Percentiles rank a stretch among this genome's conserved stretches.
Evolutionary conservation across 108 stramenopile species (phyloP).

Genomic region (Fragilariopsis cylindrus): DNA sequence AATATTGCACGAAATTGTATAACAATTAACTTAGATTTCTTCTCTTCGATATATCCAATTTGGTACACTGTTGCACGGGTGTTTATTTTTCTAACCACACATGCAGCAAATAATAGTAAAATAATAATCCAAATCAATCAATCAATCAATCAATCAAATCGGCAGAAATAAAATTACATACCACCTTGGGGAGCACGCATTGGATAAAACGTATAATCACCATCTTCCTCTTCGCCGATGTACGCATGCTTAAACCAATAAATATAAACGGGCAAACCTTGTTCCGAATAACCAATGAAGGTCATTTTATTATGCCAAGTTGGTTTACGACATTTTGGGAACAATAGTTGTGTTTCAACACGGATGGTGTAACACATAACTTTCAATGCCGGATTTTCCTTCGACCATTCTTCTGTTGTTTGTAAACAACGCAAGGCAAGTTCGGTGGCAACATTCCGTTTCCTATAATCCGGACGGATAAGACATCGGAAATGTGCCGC

Average conservation of each 20-base stretch:
- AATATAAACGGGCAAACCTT: constrained; percentile 2
- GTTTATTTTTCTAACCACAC: no score
- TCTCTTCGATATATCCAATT: no score
- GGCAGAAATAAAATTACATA: no score
- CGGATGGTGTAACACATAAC: constrained; percentile 1
- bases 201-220: constrained; percentile 10
- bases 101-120: no score
- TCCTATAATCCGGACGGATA: constrained; percentile 3
- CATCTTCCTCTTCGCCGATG: constrained; percentile 4
- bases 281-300: constrained; percentile 12
- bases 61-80: no score
- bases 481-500: constrained; percentile 1
- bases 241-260: constrained; percentile 5
- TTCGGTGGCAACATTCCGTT: constrained; percentile 9
- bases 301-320: constrained; percentile 11
- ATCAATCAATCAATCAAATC: no score
- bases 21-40: no score
- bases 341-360: constrained; percentile 6
- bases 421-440: background rate
- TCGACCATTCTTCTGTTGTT: background rate
- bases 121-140: no score
- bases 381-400: background rate
- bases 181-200: background rate
- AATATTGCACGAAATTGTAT: no score
- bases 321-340: constrained; percentile 3